Conservation (phyloP, 495 filamentous ascomycete species). For the Poronia punctata region DNA sequence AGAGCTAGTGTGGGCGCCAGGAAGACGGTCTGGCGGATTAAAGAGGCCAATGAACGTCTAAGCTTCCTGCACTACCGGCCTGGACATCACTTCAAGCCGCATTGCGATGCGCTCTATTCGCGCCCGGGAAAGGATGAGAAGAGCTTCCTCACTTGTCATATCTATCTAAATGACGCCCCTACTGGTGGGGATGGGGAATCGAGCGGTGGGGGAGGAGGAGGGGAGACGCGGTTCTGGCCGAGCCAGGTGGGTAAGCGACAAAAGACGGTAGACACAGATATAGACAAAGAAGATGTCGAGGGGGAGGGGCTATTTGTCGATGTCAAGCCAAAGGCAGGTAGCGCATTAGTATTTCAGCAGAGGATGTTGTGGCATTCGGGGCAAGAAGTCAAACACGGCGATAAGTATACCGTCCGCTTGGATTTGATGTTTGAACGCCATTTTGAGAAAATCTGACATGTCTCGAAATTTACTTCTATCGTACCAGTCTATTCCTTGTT, state of each 20-base stretch:
- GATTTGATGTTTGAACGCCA: conserved; percentile 64
- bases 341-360: conserved; percentile 76
- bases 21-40: conserved; percentile 42
- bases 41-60: conserved; percentile 67
- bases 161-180: conserved; percentile 55
- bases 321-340: conserved; percentile 62
- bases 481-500: too few relatives aligned
- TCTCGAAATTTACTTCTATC: too few relatives aligned
- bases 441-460: conserved; percentile 11
- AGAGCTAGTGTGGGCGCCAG: conserved; percentile 19
- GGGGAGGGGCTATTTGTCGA: conserved; percentile 64
- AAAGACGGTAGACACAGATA: conserved; percentile 19
- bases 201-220: conserved; percentile 9
- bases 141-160: conserved; percentile 55
- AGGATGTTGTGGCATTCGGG: conserved; percentile 60
- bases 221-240: conserved; percentile 47
- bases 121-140: conserved; percentile 45
- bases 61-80: conserved; percentile 71
- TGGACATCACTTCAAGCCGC: conserved; percentile 71
- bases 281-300: conserved; percentile 9
- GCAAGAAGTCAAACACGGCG: conserved; percentile 62
- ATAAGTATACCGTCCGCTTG: conserved; percentile 70
- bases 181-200: conserved; percentile 36
- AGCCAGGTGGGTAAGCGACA: conserved; percentile 16
- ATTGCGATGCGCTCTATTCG: conserved; percentile 64